A percentile compares a stretch with the other conserved stretches of the same genome.
phyloP scores from a whole-genome alignment of 495 filamentous ascomycete species.

The Neurospora sp. region DNA sequence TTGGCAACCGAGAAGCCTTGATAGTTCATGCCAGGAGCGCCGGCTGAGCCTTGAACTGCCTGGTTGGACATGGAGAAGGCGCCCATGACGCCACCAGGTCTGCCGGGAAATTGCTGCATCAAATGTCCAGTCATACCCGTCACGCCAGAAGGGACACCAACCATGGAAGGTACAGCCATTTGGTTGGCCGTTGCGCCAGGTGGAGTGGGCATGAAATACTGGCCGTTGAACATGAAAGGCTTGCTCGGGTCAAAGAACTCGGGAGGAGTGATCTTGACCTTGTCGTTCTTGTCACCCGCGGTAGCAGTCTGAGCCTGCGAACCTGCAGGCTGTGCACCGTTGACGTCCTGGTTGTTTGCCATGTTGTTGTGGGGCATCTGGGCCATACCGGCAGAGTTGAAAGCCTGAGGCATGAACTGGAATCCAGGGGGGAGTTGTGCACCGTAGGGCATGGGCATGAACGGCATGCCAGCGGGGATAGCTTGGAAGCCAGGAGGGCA shows the following conservation, averaged over 20 bases:
- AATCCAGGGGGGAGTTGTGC: conserved; percentile 13
- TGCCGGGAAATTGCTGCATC: conserved; percentile 12
- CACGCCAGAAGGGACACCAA: conserved; percentile 12
- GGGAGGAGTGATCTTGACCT: conserved; percentile 33
- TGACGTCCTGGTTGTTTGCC: background rate
- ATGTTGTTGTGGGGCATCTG: conserved; percentile 12
- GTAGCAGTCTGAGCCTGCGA: conserved; percentile 17
- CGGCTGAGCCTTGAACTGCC: background rate
- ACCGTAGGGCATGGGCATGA: conserved; percentile 23
- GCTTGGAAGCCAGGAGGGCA: conserved; percentile 20
- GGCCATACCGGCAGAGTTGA: conserved; percentile 3
- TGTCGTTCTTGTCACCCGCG: conserved; percentile 23
- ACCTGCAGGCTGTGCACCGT: conserved; percentile 14
- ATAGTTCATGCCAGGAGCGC: background rate
- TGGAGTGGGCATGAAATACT: conserved; percentile 35
- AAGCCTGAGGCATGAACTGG: conserved; percentile 9
- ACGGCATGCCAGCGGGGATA: conserved; percentile 18
- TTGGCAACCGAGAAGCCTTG: conserved; percentile 13
- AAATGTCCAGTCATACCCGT: conserved; percentile 6
- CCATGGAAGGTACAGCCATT: conserved; percentile 15
- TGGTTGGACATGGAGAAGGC: conserved; percentile 1
- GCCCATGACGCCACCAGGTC: conserved; percentile 9
- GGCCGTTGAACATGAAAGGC: conserved; percentile 39
- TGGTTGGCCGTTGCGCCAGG: conserved; percentile 7
- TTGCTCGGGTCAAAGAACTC: conserved; percentile 35